phyloP scores from a whole-genome alignment of 2,329 filamentous ascomycete genomes.

The Aspergillus viridinutans region DNA sequence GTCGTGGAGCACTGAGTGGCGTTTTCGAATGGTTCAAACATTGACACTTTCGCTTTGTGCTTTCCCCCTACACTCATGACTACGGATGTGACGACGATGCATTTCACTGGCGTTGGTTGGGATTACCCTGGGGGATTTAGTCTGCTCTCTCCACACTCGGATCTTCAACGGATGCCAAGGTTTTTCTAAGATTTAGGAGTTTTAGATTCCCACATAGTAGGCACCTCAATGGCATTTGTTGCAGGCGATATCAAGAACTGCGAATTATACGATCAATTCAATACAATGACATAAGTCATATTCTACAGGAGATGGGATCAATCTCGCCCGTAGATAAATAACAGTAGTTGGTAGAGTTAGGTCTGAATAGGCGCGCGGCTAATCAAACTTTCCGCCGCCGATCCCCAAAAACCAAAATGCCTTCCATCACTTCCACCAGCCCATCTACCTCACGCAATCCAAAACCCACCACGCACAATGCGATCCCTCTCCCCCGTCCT shows the following conservation, averaged over 20 bases:
- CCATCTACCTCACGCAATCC: constrained; percentile 14
- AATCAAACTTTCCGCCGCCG: constrained; percentile 10
- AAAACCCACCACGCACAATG: constrained; percentile 23
- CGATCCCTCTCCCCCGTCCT: constrained; percentile 39
- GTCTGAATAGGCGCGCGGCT: constrained; percentile 11
- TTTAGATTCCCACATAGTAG: background rate
- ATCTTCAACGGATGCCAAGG: background rate
- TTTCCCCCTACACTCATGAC: constrained; percentile 6
- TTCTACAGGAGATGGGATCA: background rate
- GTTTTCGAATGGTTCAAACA: background rate
- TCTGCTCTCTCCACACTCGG: background rate
- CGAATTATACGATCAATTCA: background rate
- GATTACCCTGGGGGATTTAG: constrained; percentile 1
- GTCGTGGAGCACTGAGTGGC: constrained; percentile 18
- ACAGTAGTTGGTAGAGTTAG: background rate
- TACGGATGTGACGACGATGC: constrained; percentile 16
- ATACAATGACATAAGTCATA: background rate
- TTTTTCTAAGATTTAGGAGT: background rate
- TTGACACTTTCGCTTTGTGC: background rate
- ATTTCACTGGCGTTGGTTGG: constrained; percentile 19
- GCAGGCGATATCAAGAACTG: background rate
- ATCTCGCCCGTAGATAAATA: background rate
- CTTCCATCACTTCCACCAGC: constrained; percentile 8
- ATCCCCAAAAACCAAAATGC: background rate
- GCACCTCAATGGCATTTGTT: background rate